phyloP scores from a whole-genome alignment of 495 filamentous ascomycete genomes.

The Podospora pseudoanserina region DNA sequence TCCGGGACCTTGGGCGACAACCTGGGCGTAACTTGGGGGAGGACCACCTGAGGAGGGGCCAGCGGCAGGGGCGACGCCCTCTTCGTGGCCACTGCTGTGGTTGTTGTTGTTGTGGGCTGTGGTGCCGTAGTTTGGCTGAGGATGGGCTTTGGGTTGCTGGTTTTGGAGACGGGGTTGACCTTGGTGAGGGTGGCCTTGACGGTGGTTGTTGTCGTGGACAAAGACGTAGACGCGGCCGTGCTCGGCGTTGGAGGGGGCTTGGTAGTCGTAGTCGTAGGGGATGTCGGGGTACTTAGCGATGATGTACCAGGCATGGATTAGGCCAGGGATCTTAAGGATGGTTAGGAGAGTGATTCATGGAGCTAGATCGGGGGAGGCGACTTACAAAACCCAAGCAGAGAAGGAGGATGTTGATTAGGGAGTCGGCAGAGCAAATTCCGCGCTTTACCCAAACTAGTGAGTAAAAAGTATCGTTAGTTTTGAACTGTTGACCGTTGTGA shows the following conservation, averaged over 20 bases:
- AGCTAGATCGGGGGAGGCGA: slow-evolving; percentile 7
- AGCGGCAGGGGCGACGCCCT: slow-evolving; percentile 36
- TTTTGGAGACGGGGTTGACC: slow-evolving; percentile 7
- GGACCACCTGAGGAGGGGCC: slow-evolving; percentile 31
- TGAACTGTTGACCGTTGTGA: not conserved
- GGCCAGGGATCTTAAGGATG: slow-evolving; percentile 63
- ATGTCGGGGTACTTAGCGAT: slow-evolving; percentile 84
- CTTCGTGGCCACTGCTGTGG: slow-evolving; percentile 38
- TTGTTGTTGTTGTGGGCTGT: slow-evolving; percentile 32
- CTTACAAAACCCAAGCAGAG: slow-evolving; percentile 74
- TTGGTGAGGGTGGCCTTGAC: slow-evolving; percentile 14
- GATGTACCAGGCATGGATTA: slow-evolving; percentile 97
- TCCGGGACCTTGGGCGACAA: slow-evolving; percentile 57
- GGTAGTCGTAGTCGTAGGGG: slow-evolving; percentile 58
- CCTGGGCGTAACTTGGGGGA: slow-evolving; percentile 81
- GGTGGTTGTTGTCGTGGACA: slow-evolving; percentile 40
- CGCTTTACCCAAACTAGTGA: slow-evolving; percentile 86
- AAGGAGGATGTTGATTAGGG: slow-evolving; percentile 90
- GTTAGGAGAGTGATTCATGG: slow-evolving; percentile 9
- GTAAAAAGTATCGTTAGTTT: slow-evolving; percentile 7
- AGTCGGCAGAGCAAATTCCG: slow-evolving; percentile 91
- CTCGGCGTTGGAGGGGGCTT: slow-evolving; percentile 53
- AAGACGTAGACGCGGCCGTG: slow-evolving; percentile 63
- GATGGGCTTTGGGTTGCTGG: slow-evolving; percentile 24
- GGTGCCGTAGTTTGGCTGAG: slow-evolving; percentile 21